Evolutionary conservation across 176 grass and related monocot species (phyloP).

Genomic region (Hyparrhenia diplandra): DNA sequence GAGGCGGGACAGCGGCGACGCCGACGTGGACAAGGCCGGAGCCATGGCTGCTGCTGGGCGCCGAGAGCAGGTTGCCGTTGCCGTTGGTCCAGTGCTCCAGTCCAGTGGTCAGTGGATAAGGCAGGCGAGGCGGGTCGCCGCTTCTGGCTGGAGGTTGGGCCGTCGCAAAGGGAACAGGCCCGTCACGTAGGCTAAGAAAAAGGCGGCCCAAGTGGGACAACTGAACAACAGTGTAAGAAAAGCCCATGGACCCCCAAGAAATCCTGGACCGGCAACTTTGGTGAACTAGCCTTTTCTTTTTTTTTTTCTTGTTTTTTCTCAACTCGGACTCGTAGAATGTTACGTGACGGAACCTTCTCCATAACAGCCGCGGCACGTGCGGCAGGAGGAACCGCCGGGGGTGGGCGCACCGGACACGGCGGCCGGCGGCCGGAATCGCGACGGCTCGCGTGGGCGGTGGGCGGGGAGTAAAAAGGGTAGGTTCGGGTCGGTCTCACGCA

Average conservation of each 20-base stretch:
- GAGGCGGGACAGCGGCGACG: slow-evolving; percentile 31
- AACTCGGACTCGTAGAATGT: not conserved
- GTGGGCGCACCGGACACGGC: not conserved
- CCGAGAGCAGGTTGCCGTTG: not conserved
- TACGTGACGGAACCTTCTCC: not conserved
- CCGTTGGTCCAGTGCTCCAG: no score
- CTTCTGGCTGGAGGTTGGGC: not conserved
- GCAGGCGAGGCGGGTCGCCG: not conserved
- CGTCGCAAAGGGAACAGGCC: not conserved
- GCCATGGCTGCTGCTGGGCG: slow-evolving; percentile 34
- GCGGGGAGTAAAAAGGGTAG: not conserved
- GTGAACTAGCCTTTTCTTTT: no score
- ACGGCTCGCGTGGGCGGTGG: not conserved
- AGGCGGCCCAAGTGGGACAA: not conserved
- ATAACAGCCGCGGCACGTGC: not conserved
- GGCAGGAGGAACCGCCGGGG: not conserved
- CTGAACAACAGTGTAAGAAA: not conserved
- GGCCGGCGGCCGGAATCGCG: not conserved
- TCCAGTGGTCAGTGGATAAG: no score
- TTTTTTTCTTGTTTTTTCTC: no score
- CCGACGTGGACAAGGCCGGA: slow-evolving; percentile 15
- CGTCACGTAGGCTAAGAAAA: not conserved
- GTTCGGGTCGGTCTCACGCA: slow-evolving; percentile 22
- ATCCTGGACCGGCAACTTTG: not conserved
- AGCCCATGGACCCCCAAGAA: not conserved